Evolutionary conservation across 345 rosid species (phyloP), one percentile per base, ranked within the genome.

Genomic region (Salix viminalis): DNA sequence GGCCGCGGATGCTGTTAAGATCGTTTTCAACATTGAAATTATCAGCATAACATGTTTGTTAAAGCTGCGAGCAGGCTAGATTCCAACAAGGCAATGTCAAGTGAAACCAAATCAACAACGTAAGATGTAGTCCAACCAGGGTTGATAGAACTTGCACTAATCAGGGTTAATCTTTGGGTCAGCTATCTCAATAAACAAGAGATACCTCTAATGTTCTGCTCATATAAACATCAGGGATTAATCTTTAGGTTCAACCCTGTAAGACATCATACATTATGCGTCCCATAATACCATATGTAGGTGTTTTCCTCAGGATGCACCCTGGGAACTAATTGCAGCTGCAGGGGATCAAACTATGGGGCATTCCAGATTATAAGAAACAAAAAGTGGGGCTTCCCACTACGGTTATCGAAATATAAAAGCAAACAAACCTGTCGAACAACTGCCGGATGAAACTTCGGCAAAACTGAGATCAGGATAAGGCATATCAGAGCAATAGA

Each of bases 401-500:
- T 10, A 67, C 32, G 16, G 75, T 30, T 52, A 65, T 61, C 39
- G 50, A 37, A 37, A 68, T 44, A 30, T 32, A 37, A 16, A 34
- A 34, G 34, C 24, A 19, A 39, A 74, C 74, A 65, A 81, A 81
- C 84, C 84, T 81, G 81, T 70, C 81, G 78, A 70, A 81, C 81
- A 42, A 81, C 84, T 30, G 77, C 78, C 78, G 23, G 81, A 77
- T 41, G 84, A 81, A 4, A 81, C 71, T 62, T 82, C 81, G 16
- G 84, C 84, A 56, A 82, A 81, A 74, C 84, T 82, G 26, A 78
- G 81, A 64, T 77, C 76, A 7, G 79, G 76, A 70, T 82, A 82
- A 26, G 81, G 84, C 84, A 82, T 82, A 69, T 82, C 79, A 46
- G 81, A 82, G 70, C 81, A 82, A 42, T 82, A 82, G 66, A 46